Conservation (phyloP, 108 stramenopile genomes). For the Nitzschia sp. region DNA sequence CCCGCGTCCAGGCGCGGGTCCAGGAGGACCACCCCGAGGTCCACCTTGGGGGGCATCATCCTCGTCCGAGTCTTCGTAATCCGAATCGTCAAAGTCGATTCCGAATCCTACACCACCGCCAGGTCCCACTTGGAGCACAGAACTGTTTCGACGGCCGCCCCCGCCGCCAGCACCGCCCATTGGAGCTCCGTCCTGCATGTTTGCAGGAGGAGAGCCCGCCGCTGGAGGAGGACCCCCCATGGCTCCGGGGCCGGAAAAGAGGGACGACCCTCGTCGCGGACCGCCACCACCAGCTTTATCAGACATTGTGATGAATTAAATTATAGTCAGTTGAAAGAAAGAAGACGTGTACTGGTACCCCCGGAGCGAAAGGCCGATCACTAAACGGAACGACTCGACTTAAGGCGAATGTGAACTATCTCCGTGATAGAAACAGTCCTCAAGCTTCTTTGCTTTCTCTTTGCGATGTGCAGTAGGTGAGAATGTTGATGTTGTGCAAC, state of each 20-base stretch:
- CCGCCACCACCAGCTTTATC: constrained; percentile 14
- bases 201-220: background rate
- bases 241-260: constrained; percentile 35
- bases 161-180: constrained; percentile 18
- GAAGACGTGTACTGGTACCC: too few species aligned
- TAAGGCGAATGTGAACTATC: too few species aligned
- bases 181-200: constrained; percentile 18
- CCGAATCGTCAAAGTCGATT: constrained; percentile 58
- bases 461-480: background rate
- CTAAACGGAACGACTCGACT: background rate
- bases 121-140: constrained; percentile 41
- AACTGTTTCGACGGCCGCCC: constrained; percentile 29
- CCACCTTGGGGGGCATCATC: constrained; percentile 35
- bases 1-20: constrained; percentile 20
- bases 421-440: too few species aligned
- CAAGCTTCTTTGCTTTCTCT: too few species aligned
- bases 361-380: background rate
- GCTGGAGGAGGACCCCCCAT: constrained; percentile 18
- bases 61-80: constrained; percentile 58
- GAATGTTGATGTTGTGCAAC: background rate
- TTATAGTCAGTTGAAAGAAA: background rate
- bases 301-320: constrained; percentile 19
- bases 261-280: constrained; percentile 48
- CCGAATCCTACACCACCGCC: constrained; percentile 52
- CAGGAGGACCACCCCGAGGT: constrained; percentile 18